These are phyloP conservation scores for Colletotrichum sp. DNA, from an alignment of 2,329 filamentous ascomycete species.

Conservation along the genomic window DNA sequence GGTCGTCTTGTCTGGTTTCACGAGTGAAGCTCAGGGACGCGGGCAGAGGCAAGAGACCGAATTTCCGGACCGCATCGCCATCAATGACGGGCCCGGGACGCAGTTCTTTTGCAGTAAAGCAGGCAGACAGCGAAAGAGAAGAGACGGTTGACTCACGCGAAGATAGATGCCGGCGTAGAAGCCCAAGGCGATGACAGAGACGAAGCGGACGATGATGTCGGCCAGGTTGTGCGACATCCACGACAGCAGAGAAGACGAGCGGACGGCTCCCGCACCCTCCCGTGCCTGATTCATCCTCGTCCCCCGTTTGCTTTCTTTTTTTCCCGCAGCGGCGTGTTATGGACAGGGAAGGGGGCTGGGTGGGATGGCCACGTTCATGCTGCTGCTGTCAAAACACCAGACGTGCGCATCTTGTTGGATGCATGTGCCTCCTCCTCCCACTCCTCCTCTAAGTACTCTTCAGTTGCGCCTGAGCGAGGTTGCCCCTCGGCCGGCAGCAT, in stretches of 20 bases:
- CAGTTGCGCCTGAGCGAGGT: neutral
- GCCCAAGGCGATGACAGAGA: neutral
- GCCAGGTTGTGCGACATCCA: neutral
- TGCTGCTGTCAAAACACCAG: conserved; percentile 11
- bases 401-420: neutral
- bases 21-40: conserved; percentile 22
- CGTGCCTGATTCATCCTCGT: neutral
- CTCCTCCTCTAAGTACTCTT: neutral
- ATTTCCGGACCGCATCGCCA: neutral
- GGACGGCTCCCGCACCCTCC: neutral
- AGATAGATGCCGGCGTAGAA: conserved; percentile 5
- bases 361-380: conserved; percentile 11
- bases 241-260: neutral
- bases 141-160: conserved; percentile 5
- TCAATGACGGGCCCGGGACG: neutral
- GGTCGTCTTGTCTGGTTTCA: conserved; percentile 36
- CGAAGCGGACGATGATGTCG: neutral
- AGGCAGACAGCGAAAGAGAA: neutral
- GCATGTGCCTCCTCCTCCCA: neutral
- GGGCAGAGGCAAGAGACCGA: neutral
- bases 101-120: neutral
- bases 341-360: neutral
- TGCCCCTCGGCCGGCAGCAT: neutral
- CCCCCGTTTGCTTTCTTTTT: neutral
- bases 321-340: neutral